phyloP scores from a whole-genome alignment of 345 rosid genomes.

The Salix suchowensis region DNA sequence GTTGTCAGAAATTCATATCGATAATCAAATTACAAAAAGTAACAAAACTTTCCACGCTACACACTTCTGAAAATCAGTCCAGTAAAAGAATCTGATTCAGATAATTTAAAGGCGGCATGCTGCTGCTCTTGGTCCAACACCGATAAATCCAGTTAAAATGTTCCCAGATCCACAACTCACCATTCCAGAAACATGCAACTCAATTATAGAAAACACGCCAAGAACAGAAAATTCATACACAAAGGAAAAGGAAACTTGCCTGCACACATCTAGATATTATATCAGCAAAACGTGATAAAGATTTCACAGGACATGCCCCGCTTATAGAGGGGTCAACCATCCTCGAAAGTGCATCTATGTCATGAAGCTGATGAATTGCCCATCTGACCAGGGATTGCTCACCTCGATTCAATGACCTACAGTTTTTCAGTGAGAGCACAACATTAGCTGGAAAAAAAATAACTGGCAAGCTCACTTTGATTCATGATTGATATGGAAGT shows the following conservation, averaged over 20 bases:
- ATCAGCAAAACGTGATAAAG: slow-evolving; percentile 91
- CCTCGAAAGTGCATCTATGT: slow-evolving; percentile 70
- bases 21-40: neutral
- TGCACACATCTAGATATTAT: slow-evolving; percentile 84
- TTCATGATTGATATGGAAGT: neutral
- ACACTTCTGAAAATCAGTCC: no score
- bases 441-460: neutral
- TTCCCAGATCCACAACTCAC: neutral
- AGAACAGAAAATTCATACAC: neutral
- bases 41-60: neutral
- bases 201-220: neutral
- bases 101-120: neutral
- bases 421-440: neutral
- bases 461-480: neutral
- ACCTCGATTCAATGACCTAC: slow-evolving; percentile 66
- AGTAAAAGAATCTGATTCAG: no score
- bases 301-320: slow-evolving; percentile 64
- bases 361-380: slow-evolving; percentile 86
- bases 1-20: neutral
- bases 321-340: slow-evolving; percentile 79
- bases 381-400: slow-evolving; percentile 84
- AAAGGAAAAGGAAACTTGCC: slow-evolving; percentile 33
- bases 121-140: neutral
- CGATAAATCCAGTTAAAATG: neutral
- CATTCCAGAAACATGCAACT: neutral